A percentile compares a stretch with the other conserved stretches of the same genome.
Evolutionary conservation across 2,329 filamentous ascomycete genomes (phyloP).

Genomic region (Nakataea oryzae): DNA sequence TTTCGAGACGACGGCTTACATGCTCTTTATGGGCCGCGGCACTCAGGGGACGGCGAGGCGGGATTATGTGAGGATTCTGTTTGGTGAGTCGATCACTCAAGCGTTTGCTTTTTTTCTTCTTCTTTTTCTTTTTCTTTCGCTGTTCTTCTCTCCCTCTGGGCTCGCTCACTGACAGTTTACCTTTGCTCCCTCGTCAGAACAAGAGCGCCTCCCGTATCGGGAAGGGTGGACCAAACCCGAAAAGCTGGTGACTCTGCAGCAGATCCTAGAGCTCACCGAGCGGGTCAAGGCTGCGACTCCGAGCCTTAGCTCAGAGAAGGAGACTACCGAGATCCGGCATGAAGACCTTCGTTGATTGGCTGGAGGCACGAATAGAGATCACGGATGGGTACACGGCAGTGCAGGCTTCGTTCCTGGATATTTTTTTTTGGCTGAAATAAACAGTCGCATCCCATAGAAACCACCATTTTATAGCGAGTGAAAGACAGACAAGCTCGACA

Average conservation of each 20-base stretch:
- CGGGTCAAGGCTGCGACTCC: neutral
- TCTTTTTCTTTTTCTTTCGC: neutral
- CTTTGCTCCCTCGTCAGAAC: neutral
- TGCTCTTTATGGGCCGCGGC: constrained; percentile 6
- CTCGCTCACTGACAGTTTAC: neutral
- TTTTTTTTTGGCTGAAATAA: too few species aligned
- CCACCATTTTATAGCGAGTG: neutral
- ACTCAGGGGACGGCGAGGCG: constrained; percentile 3
- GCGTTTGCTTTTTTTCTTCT: too few species aligned
- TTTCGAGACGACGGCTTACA: constrained; percentile 5
- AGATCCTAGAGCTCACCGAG: neutral
- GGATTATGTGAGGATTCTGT: constrained; percentile 6
- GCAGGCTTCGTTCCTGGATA: too few species aligned
- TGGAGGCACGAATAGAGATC: too few species aligned
- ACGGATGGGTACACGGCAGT: too few species aligned
- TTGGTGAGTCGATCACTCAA: constrained; percentile 3
- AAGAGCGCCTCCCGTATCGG: constrained; percentile 6
- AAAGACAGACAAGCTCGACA: constrained; percentile 8
- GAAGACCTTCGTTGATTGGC: neutral
- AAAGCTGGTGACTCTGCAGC: neutral
- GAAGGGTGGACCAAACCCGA: constrained; percentile 1
- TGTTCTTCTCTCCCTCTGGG: neutral
- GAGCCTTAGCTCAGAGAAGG: neutral
- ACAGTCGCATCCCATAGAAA: neutral
- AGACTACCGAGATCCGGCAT: neutral